phyloP scores from a whole-genome alignment of 257 asterid genomes.

The Nicotiana sylvestris region DNA sequence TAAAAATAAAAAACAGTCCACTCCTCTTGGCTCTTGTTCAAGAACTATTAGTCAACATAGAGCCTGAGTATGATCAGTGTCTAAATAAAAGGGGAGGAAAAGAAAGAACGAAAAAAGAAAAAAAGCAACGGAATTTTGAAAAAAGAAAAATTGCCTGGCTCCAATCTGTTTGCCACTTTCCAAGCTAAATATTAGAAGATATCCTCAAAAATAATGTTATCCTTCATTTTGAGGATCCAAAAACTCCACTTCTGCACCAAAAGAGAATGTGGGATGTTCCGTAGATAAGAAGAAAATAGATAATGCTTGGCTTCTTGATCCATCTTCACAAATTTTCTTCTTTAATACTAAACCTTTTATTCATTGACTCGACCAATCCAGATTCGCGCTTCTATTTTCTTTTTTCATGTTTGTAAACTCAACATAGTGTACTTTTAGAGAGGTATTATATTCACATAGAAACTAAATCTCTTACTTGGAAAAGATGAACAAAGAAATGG shows the following conservation, averaged over 20 bases:
- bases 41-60: conserved; percentile 3
- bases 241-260: conserved; percentile 2
- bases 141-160: conserved; percentile 11
- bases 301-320: neutral
- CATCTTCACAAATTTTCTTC: neutral
- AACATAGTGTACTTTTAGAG: neutral
- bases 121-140: neutral
- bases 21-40: neutral
- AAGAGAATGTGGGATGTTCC: neutral
- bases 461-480: neutral
- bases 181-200: neutral
- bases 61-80: neutral
- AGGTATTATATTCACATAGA: neutral
- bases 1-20: neutral
- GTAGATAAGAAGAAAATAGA: neutral
- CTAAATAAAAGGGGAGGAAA: neutral
- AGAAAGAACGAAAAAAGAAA: neutral
- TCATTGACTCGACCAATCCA: too few species aligned
- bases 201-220: neutral
- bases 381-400: too few species aligned
- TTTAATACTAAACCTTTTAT: neutral
- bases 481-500: neutral
- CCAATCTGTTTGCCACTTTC: conserved; percentile 16
- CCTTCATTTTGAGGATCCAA: neutral
- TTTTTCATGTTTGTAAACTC: neutral